These are phyloP conservation scores for Candida insectorum DNA, from an alignment of 805 yeast genomes.

Conservation along the genomic window DNA sequence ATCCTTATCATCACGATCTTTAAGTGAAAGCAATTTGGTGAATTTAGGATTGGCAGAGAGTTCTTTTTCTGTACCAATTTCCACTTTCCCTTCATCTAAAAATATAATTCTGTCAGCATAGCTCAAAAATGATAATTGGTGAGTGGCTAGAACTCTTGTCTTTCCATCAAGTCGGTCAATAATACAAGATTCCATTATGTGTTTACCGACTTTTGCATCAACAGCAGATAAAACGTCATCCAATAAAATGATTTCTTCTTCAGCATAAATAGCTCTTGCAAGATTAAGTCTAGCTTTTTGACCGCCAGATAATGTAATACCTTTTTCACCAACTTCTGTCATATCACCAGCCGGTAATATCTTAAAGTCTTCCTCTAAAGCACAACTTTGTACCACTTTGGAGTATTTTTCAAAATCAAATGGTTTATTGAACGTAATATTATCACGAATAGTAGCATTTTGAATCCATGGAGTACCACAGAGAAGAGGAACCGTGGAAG, in stretches of 20 bases:
- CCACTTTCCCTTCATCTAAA: conserved; percentile 27
- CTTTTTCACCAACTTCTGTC: conserved; percentile 36
- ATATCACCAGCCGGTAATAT: conserved; percentile 29
- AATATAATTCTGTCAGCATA: conserved; percentile 23
- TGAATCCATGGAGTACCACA: conserved; percentile 37
- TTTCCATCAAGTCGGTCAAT: conserved; percentile 24
- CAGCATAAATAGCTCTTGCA: conserved; percentile 32
- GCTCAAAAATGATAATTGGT: conserved; percentile 29
- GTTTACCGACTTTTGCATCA: conserved; percentile 35
- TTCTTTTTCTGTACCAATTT: conserved; percentile 24
- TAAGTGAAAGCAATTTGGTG: conserved; percentile 21
- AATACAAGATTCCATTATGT: conserved; percentile 28
- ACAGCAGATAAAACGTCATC: conserved; percentile 37
- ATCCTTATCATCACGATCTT: conserved; percentile 4
- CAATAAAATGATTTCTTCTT: conserved; percentile 25
- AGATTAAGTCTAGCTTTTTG: conserved; percentile 33
- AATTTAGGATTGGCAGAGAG: conserved; percentile 22
- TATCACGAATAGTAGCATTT: conserved; percentile 30
- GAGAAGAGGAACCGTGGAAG: conserved; percentile 23
- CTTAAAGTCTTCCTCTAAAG: conserved; percentile 25
- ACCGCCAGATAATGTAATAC: conserved; percentile 36
- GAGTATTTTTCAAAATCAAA: conserved; percentile 20
- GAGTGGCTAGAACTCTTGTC: conserved; percentile 34
- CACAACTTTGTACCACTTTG: conserved; percentile 23
- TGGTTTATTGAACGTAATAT: conserved; percentile 24